These are phyloP conservation scores for Trichoderma oligosporum DNA, from an alignment of 2,329 filamentous ascomycete species.

Conservation along the genomic window DNA sequence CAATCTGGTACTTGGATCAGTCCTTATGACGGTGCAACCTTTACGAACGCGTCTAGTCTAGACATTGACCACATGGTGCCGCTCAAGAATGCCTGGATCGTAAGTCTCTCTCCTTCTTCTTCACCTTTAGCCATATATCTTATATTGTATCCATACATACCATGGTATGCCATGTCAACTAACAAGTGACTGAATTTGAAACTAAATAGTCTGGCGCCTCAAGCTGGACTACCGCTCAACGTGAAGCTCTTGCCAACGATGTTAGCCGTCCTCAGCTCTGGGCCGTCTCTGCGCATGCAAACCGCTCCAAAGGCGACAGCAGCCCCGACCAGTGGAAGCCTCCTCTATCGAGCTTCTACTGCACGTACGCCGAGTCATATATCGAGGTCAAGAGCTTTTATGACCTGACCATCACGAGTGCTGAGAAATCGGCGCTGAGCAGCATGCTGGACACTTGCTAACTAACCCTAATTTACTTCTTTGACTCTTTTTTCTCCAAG, in stretches of 20 bases:
- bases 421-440: constrained; percentile 66
- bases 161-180: not conserved
- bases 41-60: constrained; percentile 64
- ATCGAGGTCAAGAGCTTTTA: constrained; percentile 75
- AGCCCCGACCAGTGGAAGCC: constrained; percentile 77
- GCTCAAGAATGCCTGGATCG: constrained; percentile 74
- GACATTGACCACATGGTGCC: constrained; percentile 86
- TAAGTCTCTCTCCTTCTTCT: constrained; percentile 33
- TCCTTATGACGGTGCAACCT: constrained; percentile 70
- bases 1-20: constrained; percentile 66
- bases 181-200: not conserved
- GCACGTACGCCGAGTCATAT: constrained; percentile 75
- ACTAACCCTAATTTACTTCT: not conserved
- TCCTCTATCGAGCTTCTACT: constrained; percentile 64
- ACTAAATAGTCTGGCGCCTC: constrained; percentile 60
- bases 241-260: constrained; percentile 73
- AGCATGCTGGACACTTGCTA: constrained; percentile 37
- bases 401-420: constrained; percentile 61
- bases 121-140: not conserved
- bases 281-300: constrained; percentile 74
- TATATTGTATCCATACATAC: not conserved
- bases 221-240: constrained; percentile 64
- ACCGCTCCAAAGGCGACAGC: constrained; percentile 68
- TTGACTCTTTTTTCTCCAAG: not conserved
- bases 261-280: constrained; percentile 70